phyloP scores from a whole-genome alignment of 495 filamentous ascomycete genomes.

The Penicillium tannophilum region DNA sequence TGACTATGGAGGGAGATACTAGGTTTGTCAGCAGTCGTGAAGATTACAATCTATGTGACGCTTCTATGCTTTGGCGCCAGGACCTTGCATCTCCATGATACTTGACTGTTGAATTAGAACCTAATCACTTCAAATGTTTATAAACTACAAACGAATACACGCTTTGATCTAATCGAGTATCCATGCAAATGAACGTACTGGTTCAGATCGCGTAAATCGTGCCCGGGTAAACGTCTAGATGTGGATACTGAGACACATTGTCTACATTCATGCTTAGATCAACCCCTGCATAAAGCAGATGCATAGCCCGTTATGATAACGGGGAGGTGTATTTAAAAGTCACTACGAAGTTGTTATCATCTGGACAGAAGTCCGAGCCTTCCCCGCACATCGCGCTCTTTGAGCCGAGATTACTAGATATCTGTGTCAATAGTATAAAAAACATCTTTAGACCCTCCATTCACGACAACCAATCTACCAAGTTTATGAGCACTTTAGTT shows the following conservation, averaged over 20 bases:
- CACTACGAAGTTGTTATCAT: not conserved
- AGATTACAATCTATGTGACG: no score
- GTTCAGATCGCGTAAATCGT: no score
- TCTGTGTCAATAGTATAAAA: not conserved
- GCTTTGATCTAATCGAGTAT: no score
- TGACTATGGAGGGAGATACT: no score
- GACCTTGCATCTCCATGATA: no score
- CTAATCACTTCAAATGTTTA: no score
- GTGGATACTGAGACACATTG: not conserved
- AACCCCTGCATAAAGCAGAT: not conserved
- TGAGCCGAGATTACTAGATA: not conserved
- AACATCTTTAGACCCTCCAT: not conserved
- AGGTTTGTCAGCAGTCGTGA: no score
- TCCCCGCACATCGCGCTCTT: constrained; percentile 16
- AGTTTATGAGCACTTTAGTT: not conserved
- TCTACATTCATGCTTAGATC: not conserved
- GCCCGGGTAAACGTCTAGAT: no score
- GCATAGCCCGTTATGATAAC: not conserved
- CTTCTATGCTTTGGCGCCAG: no score
- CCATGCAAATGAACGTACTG: no score
- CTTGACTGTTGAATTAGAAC: no score
- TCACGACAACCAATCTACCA: not conserved
- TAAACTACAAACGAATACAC: no score
- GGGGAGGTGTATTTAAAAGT: not conserved
- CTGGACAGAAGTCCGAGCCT: constrained; percentile 21